These are phyloP conservation scores for Magnusiomyces suaveolens DNA, from an alignment of 1,139 yeast species.

Conservation along the genomic window DNA sequence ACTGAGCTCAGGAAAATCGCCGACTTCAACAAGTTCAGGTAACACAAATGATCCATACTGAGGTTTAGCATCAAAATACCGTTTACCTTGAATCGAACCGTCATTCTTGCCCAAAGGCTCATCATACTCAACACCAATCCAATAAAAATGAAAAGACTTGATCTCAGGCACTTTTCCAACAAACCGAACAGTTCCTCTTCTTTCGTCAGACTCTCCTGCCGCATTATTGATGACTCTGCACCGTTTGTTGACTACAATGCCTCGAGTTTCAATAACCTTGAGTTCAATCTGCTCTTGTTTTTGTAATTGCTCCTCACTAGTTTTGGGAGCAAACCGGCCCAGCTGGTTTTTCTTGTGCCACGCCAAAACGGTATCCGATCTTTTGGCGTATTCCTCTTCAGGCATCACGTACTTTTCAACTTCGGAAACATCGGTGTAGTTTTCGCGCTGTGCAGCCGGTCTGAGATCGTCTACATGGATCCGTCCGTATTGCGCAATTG, in stretches of 20 bases:
- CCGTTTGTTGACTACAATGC: constrained; percentile 29
- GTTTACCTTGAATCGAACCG: constrained; percentile 57
- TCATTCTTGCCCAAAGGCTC: constrained; percentile 64
- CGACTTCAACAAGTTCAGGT: constrained; percentile 31
- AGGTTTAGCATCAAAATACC: constrained; percentile 49
- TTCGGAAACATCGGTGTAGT: constrained; percentile 30
- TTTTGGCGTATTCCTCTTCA: constrained; percentile 56
- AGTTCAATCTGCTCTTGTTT: constrained; percentile 24
- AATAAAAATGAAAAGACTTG: constrained; percentile 30
- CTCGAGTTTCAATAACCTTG: constrained; percentile 29
- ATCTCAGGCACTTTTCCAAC: constrained; percentile 60
- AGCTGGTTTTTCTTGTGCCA: constrained; percentile 64
- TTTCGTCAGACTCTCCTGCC: constrained; percentile 27
- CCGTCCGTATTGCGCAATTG: constrained; percentile 27
- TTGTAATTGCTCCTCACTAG: constrained; percentile 36
- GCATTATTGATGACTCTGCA: constrained; percentile 32
- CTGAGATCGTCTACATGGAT: constrained; percentile 33
- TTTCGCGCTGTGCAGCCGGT: constrained; percentile 29
- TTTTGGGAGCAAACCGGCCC: constrained; percentile 52
- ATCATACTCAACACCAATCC: constrained; percentile 75
- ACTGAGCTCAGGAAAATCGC: constrained; percentile 31
- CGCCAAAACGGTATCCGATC: constrained; percentile 53
- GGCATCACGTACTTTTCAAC: constrained; percentile 45
- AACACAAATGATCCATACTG: constrained; percentile 45
- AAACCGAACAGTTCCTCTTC: constrained; percentile 59